These are phyloP conservation scores for Boletellus sp. DNA, from an alignment of 768 basidiomycete species.

Conservation along the genomic window DNA sequence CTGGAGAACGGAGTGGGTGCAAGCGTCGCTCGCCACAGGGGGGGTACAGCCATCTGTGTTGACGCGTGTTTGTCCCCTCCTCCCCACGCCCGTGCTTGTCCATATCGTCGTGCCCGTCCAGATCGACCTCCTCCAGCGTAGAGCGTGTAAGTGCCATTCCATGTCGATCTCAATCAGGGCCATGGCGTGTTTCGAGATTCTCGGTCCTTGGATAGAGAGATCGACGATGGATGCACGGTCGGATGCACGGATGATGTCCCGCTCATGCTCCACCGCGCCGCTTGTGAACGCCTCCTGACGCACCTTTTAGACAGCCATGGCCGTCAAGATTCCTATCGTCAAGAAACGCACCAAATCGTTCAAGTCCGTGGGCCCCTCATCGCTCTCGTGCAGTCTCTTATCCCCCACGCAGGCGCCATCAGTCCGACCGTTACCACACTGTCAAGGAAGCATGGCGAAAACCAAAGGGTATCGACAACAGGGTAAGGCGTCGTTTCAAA, in stretches of 20 bases:
- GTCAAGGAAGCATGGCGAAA: constrained; percentile 99
- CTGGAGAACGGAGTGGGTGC: neutral
- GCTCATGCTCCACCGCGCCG: neutral
- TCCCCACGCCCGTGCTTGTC: neutral
- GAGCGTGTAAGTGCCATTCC: constrained; percentile 48
- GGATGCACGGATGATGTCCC: constrained; percentile 20
- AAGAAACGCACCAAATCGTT: constrained; percentile 98
- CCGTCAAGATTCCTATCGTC: constrained; percentile 64
- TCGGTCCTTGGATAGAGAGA: neutral
- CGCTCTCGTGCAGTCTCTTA: constrained; percentile 12
- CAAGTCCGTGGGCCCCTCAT: constrained; percentile 63
- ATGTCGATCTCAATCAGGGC: neutral
- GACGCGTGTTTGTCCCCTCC: constrained; percentile 22
- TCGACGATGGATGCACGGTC: constrained; percentile 21
- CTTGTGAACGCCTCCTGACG: constrained; percentile 12
- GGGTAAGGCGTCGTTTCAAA: constrained; percentile 92
- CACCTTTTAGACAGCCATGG: constrained; percentile 37
- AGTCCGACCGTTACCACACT: constrained; percentile 94
- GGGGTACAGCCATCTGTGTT: constrained; percentile 25
- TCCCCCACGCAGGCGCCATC: constrained; percentile 74
- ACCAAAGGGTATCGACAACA: constrained; percentile 99
- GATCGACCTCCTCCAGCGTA: constrained; percentile 48
- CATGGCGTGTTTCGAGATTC: neutral
- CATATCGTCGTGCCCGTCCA: constrained; percentile 7
- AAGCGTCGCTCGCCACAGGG: neutral